Conservation (phyloP, 2,329 filamentous ascomycete species). For the Pyricularia pennisetigena region DNA sequence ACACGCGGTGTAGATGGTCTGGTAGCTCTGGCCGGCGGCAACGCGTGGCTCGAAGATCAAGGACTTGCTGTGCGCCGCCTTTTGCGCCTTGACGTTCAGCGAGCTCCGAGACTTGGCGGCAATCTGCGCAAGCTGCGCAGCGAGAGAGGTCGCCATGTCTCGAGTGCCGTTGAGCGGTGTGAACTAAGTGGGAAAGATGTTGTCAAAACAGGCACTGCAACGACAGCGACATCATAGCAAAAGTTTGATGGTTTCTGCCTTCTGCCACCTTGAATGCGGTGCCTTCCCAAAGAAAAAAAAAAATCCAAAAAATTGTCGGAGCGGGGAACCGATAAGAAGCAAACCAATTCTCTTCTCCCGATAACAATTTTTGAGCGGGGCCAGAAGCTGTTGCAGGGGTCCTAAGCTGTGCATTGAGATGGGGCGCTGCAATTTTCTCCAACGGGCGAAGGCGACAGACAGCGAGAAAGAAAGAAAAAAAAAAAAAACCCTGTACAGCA, state of each 20-base stretch:
- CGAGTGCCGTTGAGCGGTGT: neutral
- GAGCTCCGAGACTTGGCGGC: conserved; percentile 83
- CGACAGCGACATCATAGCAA: neutral
- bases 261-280: neutral
- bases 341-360: neutral
- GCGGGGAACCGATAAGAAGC: neutral
- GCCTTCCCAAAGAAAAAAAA: neutral
- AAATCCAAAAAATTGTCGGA: neutral
- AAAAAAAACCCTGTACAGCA: neutral
- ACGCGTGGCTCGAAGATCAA: conserved; percentile 83
- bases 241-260: neutral
- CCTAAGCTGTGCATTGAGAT: neutral
- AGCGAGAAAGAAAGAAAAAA: neutral
- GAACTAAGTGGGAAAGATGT: neutral
- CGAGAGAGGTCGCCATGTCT: conserved; percentile 52
- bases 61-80: conserved; percentile 84
- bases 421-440: neutral
- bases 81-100: conserved; percentile 87
- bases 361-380: neutral
- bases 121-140: conserved; percentile 89
- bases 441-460: neutral
- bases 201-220: neutral
- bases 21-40: conserved; percentile 81
- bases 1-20: conserved; percentile 80
- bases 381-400: neutral